Percentiles rank a stretch among this genome's conserved stretches.
Evolutionary conservation across 805 yeast genomes (phyloP).

Genomic region (Debaryomyces castellii): DNA sequence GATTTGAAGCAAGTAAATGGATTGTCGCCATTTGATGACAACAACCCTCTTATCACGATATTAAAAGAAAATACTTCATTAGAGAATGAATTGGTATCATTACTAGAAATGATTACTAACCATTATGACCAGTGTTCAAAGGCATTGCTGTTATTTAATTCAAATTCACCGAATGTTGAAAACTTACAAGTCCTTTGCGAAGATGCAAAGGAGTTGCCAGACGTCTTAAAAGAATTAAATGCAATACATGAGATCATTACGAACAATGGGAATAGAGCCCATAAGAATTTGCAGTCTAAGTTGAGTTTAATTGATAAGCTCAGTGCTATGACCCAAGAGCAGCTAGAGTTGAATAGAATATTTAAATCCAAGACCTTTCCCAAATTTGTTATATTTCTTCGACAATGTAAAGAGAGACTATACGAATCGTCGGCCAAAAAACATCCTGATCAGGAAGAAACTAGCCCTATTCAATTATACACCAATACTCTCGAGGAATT

Average conservation of each 20-base stretch:
- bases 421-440: conserved; percentile 5
- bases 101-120: conserved; percentile 68
- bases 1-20: conserved; percentile 10
- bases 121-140: conserved; percentile 79
- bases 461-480: conserved; percentile 19
- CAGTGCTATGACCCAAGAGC: conserved; percentile 13
- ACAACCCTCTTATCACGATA: conserved; percentile 19
- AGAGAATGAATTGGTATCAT: conserved; percentile 69
- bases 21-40: conserved; percentile 11
- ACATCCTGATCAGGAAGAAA: background rate
- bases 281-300: conserved; percentile 17
- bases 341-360: conserved; percentile 14
- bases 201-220: conserved; percentile 57
- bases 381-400: conserved; percentile 19
- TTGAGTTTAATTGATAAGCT: conserved; percentile 13
- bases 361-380: conserved; percentile 27
- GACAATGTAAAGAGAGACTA: conserved; percentile 14
- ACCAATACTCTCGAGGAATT: conserved; percentile 28
- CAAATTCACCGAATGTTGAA: conserved; percentile 15
- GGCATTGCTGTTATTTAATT: conserved; percentile 40
- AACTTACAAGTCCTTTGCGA: conserved; percentile 46
- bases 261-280: conserved; percentile 33
- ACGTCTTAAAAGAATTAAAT: conserved; percentile 50
- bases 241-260: conserved; percentile 34
- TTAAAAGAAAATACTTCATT: conserved; percentile 44